A percentile compares a stretch with the other conserved stretches of the same genome.
These are phyloP conservation scores for Solanum acaule DNA, from an alignment of 257 asterid genomes.

Conservation along the genomic window DNA sequence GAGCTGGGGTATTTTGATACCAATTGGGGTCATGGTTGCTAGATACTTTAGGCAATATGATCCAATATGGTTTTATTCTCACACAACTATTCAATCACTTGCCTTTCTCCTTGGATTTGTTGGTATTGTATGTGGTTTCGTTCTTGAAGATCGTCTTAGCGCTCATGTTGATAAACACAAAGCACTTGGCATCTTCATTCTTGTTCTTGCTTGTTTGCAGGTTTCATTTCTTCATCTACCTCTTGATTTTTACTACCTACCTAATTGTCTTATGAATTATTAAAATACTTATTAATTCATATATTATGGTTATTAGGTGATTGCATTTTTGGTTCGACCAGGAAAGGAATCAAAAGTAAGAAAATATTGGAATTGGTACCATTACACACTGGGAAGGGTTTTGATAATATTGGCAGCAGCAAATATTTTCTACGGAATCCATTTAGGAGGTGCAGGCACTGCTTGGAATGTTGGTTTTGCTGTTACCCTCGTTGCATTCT, in stretches of 20 bases:
- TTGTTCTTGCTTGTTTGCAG: constrained; percentile 76
- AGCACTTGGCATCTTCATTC: constrained; percentile 56
- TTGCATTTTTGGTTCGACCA: constrained; percentile 71
- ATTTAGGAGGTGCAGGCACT: constrained; percentile 44
- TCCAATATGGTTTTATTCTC: constrained; percentile 81
- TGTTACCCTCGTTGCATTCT: constrained; percentile 30
- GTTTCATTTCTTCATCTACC: constrained; percentile 31
- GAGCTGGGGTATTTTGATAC: constrained; percentile 77
- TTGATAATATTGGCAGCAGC: constrained; percentile 48
- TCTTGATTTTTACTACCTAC: not conserved
- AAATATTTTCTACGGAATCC: constrained; percentile 81
- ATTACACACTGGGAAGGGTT: constrained; percentile 45
- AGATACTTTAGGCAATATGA: constrained; percentile 68
- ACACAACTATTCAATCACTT: constrained; percentile 36
- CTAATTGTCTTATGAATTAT: not conserved
- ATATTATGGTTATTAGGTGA: constrained; percentile 33
- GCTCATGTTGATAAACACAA: constrained; percentile 49
- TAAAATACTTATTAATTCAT: not conserved
- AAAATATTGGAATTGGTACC: constrained; percentile 93
- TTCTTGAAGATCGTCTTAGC: constrained; percentile 42
- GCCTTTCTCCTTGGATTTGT: constrained; percentile 57
- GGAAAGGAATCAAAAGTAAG: constrained; percentile 54
- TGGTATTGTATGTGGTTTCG: constrained; percentile 60
- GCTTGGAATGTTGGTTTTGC: constrained; percentile 78
- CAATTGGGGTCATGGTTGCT: constrained; percentile 70